Evolutionary conservation across 306 rosid species (phyloP).

Genomic region (Luffa acutangula): DNA sequence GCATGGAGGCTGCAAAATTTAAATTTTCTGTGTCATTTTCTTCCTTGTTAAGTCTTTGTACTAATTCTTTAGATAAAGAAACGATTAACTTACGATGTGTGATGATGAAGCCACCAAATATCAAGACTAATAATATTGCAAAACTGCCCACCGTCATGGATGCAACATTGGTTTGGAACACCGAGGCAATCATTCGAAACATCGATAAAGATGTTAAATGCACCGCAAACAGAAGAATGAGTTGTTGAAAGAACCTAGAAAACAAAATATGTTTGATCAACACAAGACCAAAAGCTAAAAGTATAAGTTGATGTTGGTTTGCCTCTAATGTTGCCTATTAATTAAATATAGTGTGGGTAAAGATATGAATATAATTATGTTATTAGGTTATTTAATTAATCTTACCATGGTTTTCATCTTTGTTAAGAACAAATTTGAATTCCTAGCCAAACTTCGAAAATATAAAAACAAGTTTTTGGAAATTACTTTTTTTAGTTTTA

Average conservation of each 20-base stretch:
- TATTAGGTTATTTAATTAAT: too few relatives aligned
- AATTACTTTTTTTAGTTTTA: too few relatives aligned
- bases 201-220: constrained; percentile 27
- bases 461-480: too few relatives aligned
- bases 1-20: constrained; percentile 24
- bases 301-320: too few relatives aligned
- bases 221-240: constrained; percentile 15
- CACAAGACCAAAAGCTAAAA: neutral
- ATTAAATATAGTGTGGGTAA: too few relatives aligned
- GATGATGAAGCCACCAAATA: constrained; percentile 30
- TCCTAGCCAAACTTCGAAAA: too few relatives aligned
- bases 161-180: constrained; percentile 21
- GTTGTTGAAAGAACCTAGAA: constrained; percentile 26
- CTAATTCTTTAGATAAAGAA: neutral
- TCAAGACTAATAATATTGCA: constrained; percentile 14
- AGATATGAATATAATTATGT: too few relatives aligned
- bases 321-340: too few relatives aligned
- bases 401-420: too few relatives aligned
- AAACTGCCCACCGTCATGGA: constrained; percentile 18
- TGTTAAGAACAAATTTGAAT: too few relatives aligned
- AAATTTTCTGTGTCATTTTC: too few relatives aligned
- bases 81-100: constrained; percentile 9
- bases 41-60: too few relatives aligned
- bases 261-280: neutral
- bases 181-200: constrained; percentile 23